A percentile compares a stretch with the other conserved stretches of the same genome.
Conservation (phyloP, 139 green algal species). For the Yamagishiella unicocca region DNA sequence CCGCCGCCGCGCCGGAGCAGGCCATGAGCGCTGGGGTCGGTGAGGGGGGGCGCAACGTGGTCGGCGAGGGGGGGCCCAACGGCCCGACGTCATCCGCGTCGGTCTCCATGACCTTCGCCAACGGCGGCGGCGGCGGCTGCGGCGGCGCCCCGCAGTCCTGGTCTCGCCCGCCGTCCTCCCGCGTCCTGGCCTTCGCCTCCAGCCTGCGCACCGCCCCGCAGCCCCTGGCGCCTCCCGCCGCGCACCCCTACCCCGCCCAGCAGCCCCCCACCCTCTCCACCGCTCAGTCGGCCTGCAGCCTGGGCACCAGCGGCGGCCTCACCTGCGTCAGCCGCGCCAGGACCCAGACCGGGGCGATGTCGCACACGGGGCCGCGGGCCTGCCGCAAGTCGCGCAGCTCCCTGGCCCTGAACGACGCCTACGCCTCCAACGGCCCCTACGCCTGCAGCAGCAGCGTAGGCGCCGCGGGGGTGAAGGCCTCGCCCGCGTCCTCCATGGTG, state of each 20-base stretch:
- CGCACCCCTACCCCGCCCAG: neutral
- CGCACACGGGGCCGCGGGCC: neutral
- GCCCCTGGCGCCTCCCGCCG: neutral
- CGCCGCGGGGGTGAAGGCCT: too few species aligned
- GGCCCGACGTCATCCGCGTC: neutral
- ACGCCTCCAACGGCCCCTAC: neutral
- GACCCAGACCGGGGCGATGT: neutral
- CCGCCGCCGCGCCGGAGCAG: neutral
- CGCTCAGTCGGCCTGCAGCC: neutral
- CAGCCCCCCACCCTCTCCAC: neutral
- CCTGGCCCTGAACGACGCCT: neutral
- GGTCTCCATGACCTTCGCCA: neutral
- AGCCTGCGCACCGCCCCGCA: slow-evolving; percentile 3
- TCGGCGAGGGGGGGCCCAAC: neutral
- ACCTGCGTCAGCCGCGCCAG: neutral
- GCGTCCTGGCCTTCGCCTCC: slow-evolving; percentile 5
- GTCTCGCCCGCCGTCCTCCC: neutral
- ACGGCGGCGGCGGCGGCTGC: neutral
- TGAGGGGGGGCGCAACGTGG: neutral
- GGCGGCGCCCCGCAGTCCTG: neutral
- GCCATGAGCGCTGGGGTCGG: neutral
- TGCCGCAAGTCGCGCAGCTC: neutral
- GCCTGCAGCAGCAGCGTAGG: neutral
- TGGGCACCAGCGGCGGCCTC: neutral
- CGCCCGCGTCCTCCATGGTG: too few species aligned